Evolutionary conservation across 2,329 filamentous ascomycete species (phyloP), one percentile per base, ranked within the genome.

Genomic region (Aspergillus felis): DNA sequence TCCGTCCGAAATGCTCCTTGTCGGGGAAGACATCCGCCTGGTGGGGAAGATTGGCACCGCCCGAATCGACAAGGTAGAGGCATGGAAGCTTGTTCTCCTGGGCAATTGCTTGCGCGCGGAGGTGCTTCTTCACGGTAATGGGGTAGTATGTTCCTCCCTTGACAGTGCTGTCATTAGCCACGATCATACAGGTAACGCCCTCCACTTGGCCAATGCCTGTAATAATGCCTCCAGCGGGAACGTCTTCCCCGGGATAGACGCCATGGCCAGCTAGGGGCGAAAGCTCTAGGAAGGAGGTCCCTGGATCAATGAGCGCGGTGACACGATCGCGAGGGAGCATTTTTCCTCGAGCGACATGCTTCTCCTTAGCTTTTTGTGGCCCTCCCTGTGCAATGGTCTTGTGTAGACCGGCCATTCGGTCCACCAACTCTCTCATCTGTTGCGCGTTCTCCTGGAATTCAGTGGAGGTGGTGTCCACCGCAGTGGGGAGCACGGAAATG

Each of bases 91-190:
- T 87, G 74, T 97, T 97, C 73, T 97, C 91, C 63, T 90, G 85
- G 0, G 93, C 93, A 62, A 97, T 89, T 28, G 89, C 87, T 75
- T 99, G 94, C 4, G 93, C 93, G 61, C 93, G 86, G 17, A 97
- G 81, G 74, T 97, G 94, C 81, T 99, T 99, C 80, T 97, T 97
- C 58, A 97, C 91, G 0, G 93, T 99, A 66, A 97, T 91, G 1
- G 93, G 93, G 71, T 93, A 97, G 77, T 99, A 99, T 1, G 93
- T 96, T 25, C 93, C 93, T 53, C 93, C 93, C 78, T 97, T 99
- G 69, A 97, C 93, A 20, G 93, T 97, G 78, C 91, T 95, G 73
- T 97, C 93, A 72, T 97, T 97, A 57, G 92, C 92, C 51, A 97
- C 90, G 66, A 97, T 90, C 78, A 97, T 88, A 74, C 93, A 97